phyloP scores from a whole-genome alignment of 164 flowering plant genomes.

The Liriodendron chinense region DNA sequence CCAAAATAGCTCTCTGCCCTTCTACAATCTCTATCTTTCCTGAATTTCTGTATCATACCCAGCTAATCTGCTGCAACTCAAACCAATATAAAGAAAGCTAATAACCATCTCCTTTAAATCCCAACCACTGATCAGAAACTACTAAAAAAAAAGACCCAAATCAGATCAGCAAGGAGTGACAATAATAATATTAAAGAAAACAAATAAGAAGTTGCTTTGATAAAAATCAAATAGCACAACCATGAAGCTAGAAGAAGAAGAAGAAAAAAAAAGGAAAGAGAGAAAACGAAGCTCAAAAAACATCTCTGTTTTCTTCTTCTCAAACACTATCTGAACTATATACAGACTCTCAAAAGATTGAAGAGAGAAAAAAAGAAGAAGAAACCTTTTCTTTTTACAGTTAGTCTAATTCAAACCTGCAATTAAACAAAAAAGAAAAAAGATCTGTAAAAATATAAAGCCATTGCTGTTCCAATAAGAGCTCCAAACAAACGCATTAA shows the following conservation, averaged over 20 bases:
- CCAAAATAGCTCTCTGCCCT: neutral
- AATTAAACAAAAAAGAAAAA: neutral
- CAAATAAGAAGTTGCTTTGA: neutral
- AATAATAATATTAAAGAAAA: no score
- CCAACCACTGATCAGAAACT: no score
- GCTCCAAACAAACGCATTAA: conserved; percentile 4
- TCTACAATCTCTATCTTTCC: no score
- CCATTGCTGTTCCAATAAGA: neutral
- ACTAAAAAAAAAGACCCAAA: neutral
- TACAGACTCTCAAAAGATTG: neutral
- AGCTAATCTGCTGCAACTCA: no score
- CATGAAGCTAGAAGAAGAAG: neutral
- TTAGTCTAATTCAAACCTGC: conserved; percentile 9
- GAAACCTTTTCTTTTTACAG: conserved; percentile 8
- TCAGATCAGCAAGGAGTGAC: neutral
- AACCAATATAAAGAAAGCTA: no score
- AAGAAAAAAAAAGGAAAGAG: neutral
- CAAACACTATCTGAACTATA: conserved; percentile 3
- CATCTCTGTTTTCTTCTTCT: neutral
- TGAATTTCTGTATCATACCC: no score
- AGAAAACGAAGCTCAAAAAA: neutral
- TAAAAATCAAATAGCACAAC: neutral
- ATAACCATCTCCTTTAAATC: no score
- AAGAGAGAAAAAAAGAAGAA: neutral
- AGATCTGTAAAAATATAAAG: neutral